Evolutionary conservation across 306 rosid species (phyloP).

Genomic region (Dalbergia oliveri): DNA sequence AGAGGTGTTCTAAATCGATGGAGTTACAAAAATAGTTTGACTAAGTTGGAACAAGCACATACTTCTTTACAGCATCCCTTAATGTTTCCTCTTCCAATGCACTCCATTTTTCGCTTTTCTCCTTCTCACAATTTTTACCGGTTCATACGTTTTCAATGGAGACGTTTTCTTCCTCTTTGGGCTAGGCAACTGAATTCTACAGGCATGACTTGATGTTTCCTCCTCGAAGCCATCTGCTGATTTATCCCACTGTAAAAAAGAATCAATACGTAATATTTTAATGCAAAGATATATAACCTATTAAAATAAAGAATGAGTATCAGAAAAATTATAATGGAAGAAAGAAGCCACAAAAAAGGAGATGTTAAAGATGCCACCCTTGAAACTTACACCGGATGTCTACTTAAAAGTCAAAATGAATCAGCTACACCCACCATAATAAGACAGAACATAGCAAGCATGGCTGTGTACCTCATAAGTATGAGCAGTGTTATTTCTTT

Average conservation of each 20-base stretch:
- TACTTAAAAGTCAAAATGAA: no score
- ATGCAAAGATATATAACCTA: no score
- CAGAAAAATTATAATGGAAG: background rate
- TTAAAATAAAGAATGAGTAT: no score
- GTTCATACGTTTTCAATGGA: conserved; percentile 57
- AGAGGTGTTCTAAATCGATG: no score
- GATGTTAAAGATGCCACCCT: background rate
- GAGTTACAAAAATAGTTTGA: no score
- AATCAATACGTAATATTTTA: background rate
- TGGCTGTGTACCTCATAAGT: conserved; percentile 61
- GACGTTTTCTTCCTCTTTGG: conserved; percentile 55
- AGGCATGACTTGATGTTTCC: conserved; percentile 22
- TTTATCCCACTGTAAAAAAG: conserved; percentile 63
- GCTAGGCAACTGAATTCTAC: conserved; percentile 53
- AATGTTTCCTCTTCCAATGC: conserved; percentile 65
- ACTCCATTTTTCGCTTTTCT: conserved; percentile 69
- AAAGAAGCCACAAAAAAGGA: background rate
- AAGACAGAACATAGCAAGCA: background rate
- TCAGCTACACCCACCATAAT: no score
- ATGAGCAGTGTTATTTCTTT: conserved; percentile 58
- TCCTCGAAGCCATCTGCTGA: conserved; percentile 49
- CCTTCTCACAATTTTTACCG: conserved; percentile 44
- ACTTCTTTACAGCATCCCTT: conserved; percentile 58
- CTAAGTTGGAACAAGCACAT: conserved; percentile 25
- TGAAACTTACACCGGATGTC: background rate